These are phyloP conservation scores for Hypoxylon crocopeplum DNA, from an alignment of 495 filamentous ascomycete species.

Conservation along the genomic window DNA sequence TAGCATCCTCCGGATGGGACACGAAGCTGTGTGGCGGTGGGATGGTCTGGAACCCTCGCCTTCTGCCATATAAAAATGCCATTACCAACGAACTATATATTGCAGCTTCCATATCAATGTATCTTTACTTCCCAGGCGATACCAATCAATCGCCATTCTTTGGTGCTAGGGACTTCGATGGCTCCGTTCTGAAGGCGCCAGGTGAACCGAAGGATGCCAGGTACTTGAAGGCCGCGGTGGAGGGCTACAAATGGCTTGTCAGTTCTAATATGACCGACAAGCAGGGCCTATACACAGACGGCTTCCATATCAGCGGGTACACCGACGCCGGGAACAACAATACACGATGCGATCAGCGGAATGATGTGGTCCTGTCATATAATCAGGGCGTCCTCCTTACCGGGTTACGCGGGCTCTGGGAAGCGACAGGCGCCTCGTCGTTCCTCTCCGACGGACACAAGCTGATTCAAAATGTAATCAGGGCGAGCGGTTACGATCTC, in stretches of 20 bases:
- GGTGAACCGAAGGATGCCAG: slow-evolving; percentile 63
- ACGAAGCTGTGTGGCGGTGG: slow-evolving; percentile 82
- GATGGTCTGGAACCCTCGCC: slow-evolving; percentile 88
- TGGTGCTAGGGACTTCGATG: background rate
- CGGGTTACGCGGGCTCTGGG: slow-evolving; percentile 80
- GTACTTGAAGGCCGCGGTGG: slow-evolving; percentile 73
- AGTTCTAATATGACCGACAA: slow-evolving; percentile 80
- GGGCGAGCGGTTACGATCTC: slow-evolving; percentile 76
- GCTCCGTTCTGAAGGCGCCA: background rate
- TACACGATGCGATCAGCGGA: slow-evolving; percentile 75
- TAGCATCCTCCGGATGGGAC: slow-evolving; percentile 84
- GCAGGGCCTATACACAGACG: slow-evolving; percentile 83
- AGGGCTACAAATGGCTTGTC: slow-evolving; percentile 84
- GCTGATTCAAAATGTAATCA: slow-evolving; percentile 73
- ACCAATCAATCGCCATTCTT: slow-evolving; percentile 71
- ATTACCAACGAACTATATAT: slow-evolving; percentile 96
- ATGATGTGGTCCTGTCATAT: slow-evolving; percentile 93
- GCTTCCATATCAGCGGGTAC: slow-evolving; percentile 85
- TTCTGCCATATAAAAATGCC: slow-evolving; percentile 93
- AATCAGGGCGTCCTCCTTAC: slow-evolving; percentile 96
- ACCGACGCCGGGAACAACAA: slow-evolving; percentile 53
- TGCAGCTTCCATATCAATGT: slow-evolving; percentile 86
- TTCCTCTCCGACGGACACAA: slow-evolving; percentile 83
- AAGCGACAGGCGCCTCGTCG: slow-evolving; percentile 65
- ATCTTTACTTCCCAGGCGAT: slow-evolving; percentile 87